These are phyloP conservation scores for Mortierella sp. DNA, from an alignment of 371 early-diverging fungal genomes.

Conservation along the genomic window DNA sequence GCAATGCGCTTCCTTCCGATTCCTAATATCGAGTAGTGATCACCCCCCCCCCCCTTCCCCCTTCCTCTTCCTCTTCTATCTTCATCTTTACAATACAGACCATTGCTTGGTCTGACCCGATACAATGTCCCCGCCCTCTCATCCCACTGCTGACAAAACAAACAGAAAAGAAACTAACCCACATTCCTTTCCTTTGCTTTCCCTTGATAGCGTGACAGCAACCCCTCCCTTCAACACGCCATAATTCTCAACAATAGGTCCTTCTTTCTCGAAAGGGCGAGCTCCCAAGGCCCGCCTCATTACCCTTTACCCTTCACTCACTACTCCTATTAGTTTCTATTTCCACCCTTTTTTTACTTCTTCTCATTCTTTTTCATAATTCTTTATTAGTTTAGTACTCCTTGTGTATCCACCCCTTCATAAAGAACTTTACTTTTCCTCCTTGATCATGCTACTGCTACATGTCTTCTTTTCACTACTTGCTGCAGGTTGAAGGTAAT, in stretches of 20 bases:
- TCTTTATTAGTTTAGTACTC: slow-evolving; percentile 4
- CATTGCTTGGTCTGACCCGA: not conserved
- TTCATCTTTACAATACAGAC: not conserved
- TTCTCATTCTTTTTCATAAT: not conserved
- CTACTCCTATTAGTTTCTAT: not conserved
- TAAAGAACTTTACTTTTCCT: slow-evolving; percentile 4
- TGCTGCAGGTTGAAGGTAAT: not conserved
- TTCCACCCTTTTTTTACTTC: no score
- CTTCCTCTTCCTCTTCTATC: not conserved
- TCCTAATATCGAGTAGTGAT: slow-evolving; percentile 3
- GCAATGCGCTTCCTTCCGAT: not conserved
- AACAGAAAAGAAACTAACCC: not conserved
- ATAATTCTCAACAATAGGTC: not conserved
- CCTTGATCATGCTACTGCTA: slow-evolving; percentile 1
- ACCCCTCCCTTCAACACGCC: not conserved
- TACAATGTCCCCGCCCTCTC: not conserved
- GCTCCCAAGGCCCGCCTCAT: not conserved
- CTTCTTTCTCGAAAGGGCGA: not conserved
- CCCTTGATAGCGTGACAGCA: not conserved
- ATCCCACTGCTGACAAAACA: not conserved
- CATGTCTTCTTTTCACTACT: not conserved
- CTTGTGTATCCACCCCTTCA: not conserved
- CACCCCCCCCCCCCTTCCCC: not conserved
- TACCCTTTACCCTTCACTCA: not conserved
- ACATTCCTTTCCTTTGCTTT: not conserved